A percentile compares a stretch with the other conserved stretches of the same genome.
Evolutionary conservation across 2,329 filamentous ascomycete species (phyloP).

Genomic region (Neurospora sp.): DNA sequence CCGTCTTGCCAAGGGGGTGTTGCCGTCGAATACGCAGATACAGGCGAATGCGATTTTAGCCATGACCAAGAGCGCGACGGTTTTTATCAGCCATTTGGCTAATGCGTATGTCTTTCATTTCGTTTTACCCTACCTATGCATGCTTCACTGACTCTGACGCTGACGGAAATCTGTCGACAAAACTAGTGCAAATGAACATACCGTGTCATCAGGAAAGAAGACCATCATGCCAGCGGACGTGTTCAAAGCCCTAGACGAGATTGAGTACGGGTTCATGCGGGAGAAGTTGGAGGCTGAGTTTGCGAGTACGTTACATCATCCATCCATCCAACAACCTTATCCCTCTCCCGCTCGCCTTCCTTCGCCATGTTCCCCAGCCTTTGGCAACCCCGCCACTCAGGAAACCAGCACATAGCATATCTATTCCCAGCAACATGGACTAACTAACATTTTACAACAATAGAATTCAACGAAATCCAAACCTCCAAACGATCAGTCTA

Average conservation of each 20-base stretch:
- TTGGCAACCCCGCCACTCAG: too few species aligned
- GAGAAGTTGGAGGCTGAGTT: slow-evolving; percentile 64
- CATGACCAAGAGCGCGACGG: slow-evolving; percentile 70
- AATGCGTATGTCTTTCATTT: slow-evolving; percentile 51
- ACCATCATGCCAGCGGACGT: slow-evolving; percentile 69
- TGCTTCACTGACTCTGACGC: neutral
- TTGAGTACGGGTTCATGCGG: slow-evolving; percentile 65
- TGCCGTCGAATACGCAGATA: slow-evolving; percentile 73
- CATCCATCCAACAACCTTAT: too few species aligned
- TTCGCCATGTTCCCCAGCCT: neutral
- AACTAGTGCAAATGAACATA: slow-evolving; percentile 57
- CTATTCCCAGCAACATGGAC: too few species aligned
- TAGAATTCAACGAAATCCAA: slow-evolving; percentile 64
- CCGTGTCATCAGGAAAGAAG: slow-evolving; percentile 58
- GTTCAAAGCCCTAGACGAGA: slow-evolving; percentile 64
- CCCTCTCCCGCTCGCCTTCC: neutral
- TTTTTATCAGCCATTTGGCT: slow-evolving; percentile 74
- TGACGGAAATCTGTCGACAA: neutral
- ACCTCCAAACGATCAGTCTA: slow-evolving; percentile 66
- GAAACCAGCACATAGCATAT: neutral
- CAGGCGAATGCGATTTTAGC: slow-evolving; percentile 73
- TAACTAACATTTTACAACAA: too few species aligned
- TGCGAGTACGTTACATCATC: slow-evolving; percentile 44
- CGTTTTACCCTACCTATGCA: too few species aligned
- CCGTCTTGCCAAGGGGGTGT: slow-evolving; percentile 66